Conservation (phyloP, 257 asterid genomes). For the Apocynum venetum region DNA sequence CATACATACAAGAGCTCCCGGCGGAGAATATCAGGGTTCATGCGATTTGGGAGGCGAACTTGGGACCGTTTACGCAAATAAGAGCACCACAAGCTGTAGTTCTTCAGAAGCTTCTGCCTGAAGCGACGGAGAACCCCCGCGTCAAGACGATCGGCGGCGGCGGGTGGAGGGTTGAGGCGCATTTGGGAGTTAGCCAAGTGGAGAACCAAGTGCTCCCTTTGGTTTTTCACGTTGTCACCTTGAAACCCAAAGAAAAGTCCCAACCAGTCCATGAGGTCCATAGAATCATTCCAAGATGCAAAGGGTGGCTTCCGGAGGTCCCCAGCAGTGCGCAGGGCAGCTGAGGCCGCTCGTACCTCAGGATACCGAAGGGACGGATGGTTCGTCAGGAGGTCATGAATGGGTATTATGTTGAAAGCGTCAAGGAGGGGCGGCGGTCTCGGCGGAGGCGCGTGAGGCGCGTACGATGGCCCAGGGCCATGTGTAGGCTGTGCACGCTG, state of each 20-base stretch:
- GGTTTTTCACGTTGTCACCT: conserved; percentile 76
- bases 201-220: conserved; percentile 85
- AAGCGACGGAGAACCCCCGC: conserved; percentile 62
- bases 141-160: conserved; percentile 60
- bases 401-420: conserved; percentile 75
- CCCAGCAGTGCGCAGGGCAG: conserved; percentile 57
- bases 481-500: conserved; percentile 46
- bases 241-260: conserved; percentile 97
- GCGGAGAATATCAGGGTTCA: conserved; percentile 49
- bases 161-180: conserved; percentile 74
- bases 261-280: conserved; percentile 92
- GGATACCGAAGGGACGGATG: conserved; percentile 82
- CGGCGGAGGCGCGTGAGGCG: conserved; percentile 39
- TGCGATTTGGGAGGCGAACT: conserved; percentile 64
- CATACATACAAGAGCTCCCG: conserved; percentile 82
- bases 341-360: conserved; percentile 84
- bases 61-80: conserved; percentile 65
- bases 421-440: conserved; percentile 24
- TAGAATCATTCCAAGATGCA: conserved; percentile 45
- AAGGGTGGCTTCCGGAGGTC: conserved; percentile 78
- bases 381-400: conserved; percentile 58
- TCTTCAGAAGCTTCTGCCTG: conserved; percentile 63
- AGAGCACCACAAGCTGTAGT: conserved; percentile 84
- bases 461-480: conserved; percentile 40
- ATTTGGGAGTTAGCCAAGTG: conserved; percentile 85